These are phyloP conservation scores for Candida insectalens DNA, from an alignment of 805 yeast genomes.

Conservation along the genomic window DNA sequence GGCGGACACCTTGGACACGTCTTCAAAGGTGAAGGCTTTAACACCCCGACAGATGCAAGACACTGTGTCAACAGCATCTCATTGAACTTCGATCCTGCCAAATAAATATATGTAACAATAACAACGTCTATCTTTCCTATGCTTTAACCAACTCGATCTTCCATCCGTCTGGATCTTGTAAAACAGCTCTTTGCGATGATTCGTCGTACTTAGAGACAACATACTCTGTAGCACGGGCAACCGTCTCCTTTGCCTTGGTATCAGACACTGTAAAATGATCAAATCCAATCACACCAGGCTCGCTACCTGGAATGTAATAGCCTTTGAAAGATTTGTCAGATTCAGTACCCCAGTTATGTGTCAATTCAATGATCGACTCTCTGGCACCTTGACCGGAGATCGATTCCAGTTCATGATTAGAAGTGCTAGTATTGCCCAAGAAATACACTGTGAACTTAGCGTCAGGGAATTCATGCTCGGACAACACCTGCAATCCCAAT, in stretches of 20 bases:
- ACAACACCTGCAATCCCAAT: slow-evolving; percentile 70
- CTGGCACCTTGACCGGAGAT: slow-evolving; percentile 25
- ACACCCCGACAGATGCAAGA: slow-evolving; percentile 79
- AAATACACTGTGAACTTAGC: slow-evolving; percentile 86
- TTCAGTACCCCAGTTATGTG: slow-evolving; percentile 96
- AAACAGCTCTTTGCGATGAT: slow-evolving; percentile 56
- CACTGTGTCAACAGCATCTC: slow-evolving; percentile 91
- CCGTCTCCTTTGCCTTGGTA: slow-evolving; percentile 48
- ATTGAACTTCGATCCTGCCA: slow-evolving; percentile 41
- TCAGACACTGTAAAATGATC: slow-evolving; percentile 78
- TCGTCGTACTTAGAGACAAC: slow-evolving; percentile 48
- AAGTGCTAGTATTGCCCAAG: slow-evolving; percentile 56
- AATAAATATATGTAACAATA: background rate
- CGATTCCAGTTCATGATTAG: slow-evolving; percentile 34
- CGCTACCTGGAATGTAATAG: slow-evolving; percentile 75
- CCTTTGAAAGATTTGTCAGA: slow-evolving; percentile 54
- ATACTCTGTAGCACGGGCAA: slow-evolving; percentile 37
- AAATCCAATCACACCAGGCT: slow-evolving; percentile 60
- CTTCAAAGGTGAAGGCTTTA: slow-evolving; percentile 86
- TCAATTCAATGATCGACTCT: slow-evolving; percentile 73
- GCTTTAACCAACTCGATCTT: slow-evolving; percentile 39
- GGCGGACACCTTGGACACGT: slow-evolving; percentile 96
- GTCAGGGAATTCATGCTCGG: slow-evolving; percentile 42
- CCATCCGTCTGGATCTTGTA: slow-evolving; percentile 89
- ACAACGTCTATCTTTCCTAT: slow-evolving; percentile 20